Evolutionary conservation across 495 filamentous ascomycete genomes (phyloP).

Genomic region (Penicillium lividum): DNA sequence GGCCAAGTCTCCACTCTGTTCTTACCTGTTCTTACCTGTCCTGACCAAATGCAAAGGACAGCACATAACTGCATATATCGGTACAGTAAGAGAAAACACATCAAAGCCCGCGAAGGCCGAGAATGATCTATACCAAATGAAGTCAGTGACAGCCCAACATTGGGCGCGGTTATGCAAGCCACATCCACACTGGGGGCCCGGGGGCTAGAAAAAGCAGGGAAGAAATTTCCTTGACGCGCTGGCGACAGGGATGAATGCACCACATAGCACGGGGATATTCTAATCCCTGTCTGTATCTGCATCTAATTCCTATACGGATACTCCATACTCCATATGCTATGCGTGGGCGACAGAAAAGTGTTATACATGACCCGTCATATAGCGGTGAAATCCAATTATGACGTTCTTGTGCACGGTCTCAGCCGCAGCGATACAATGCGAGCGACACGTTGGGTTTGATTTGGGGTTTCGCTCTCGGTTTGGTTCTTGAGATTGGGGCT

Average conservation of each 20-base stretch:
- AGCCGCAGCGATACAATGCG: constrained; percentile 11
- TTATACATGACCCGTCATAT: constrained; percentile 25
- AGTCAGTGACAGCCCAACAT: constrained; percentile 7
- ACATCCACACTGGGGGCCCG: background rate
- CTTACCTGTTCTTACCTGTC: too few species aligned
- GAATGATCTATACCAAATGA: background rate
- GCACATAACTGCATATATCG: background rate
- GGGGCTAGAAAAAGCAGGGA: background rate
- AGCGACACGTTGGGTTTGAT: constrained; percentile 2
- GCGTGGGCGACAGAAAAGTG: constrained; percentile 3
- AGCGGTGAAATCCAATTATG: constrained; percentile 23
- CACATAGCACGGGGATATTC: background rate
- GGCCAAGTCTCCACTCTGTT: too few species aligned
- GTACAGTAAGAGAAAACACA: background rate
- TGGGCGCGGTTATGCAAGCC: constrained; percentile 26
- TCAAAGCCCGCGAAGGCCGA: background rate
- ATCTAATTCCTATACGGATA: background rate
- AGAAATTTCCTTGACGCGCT: constrained; percentile 11
- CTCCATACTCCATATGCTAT: background rate
- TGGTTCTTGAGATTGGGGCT: background rate
- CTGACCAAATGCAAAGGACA: background rate
- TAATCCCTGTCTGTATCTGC: background rate
- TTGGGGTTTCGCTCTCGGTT: background rate
- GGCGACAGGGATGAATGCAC: constrained; percentile 8
- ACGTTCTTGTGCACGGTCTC: constrained; percentile 18